A percentile compares a stretch with the other conserved stretches of the same genome.
Evolutionary conservation across 2,329 filamentous ascomycete genomes (phyloP).

Genomic region (Spiromastix sp.): DNA sequence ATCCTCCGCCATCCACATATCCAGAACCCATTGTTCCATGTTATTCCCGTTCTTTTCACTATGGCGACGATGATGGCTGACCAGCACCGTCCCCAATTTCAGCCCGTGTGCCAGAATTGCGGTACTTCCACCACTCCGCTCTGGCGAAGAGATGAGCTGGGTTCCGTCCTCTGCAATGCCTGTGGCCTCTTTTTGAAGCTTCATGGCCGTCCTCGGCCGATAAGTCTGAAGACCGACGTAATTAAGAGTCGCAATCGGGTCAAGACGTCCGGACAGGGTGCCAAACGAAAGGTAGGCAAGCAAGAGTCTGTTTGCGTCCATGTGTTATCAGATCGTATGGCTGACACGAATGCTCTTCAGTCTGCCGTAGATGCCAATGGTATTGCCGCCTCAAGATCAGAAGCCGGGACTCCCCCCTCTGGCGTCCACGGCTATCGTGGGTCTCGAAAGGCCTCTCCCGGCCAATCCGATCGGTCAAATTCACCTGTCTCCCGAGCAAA

Average conservation of each 20-base stretch:
- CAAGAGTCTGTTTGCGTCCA: not conserved
- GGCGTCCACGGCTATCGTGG: slow-evolving; percentile 50
- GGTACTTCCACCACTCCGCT: slow-evolving; percentile 88
- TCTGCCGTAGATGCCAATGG: slow-evolving; percentile 47
- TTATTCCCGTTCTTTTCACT: slow-evolving; percentile 11
- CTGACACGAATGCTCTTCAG: slow-evolving; percentile 18
- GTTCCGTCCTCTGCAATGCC: slow-evolving; percentile 94
- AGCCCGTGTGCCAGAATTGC: slow-evolving; percentile 97
- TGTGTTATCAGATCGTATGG: not conserved
- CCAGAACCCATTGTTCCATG: slow-evolving; percentile 13
- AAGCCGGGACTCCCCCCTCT: slow-evolving; percentile 47
- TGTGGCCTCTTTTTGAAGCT: slow-evolving; percentile 96
- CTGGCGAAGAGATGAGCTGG: slow-evolving; percentile 94
- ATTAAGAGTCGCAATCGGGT: slow-evolving; percentile 99
- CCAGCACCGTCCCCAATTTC: slow-evolving; percentile 49
- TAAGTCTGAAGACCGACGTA: slow-evolving; percentile 95
- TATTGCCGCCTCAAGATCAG: slow-evolving; percentile 45
- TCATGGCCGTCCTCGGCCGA: slow-evolving; percentile 83
- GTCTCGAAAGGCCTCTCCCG: slow-evolving; percentile 62
- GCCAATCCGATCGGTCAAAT: slow-evolving; percentile 62
- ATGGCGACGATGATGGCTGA: slow-evolving; percentile 41
- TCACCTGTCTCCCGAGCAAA: slow-evolving; percentile 71
- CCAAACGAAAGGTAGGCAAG: slow-evolving; percentile 66
- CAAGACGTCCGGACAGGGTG: slow-evolving; percentile 71
- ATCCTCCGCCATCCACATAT: slow-evolving; percentile 15